Evolutionary conservation across 345 rosid genomes (phyloP).

Genomic region (Brassica cretica): DNA sequence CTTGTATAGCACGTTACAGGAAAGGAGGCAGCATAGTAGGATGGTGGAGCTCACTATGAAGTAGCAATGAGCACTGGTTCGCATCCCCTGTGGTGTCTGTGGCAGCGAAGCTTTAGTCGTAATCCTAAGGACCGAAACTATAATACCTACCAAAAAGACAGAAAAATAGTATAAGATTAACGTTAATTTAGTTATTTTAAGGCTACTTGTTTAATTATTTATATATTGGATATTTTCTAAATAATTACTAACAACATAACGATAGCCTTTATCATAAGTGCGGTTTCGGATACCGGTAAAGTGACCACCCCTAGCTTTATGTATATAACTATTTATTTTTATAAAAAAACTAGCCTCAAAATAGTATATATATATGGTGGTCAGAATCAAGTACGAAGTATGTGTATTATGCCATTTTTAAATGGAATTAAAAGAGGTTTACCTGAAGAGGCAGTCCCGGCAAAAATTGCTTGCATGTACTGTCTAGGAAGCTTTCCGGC

Average conservation of each 20-base stretch:
- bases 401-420: neutral
- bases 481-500: conserved; percentile 85
- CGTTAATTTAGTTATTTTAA: neutral
- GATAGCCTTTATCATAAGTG: neutral
- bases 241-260: neutral
- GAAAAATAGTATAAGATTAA: neutral
- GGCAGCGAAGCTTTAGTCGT: conserved; percentile 83
- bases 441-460: conserved; percentile 98
- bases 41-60: conserved; percentile 66
- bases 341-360: neutral
- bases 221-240: neutral
- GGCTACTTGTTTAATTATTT: neutral
- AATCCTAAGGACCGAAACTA: conserved; percentile 73
- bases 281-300: too few species aligned
- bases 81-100: conserved; percentile 64
- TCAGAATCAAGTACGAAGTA: neutral
- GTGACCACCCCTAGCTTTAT: neutral
- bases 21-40: conserved; percentile 61
- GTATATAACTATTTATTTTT: neutral
- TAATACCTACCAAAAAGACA: conserved; percentile 54
- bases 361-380: neutral
- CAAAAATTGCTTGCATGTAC: conserved; percentile 95
- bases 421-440: neutral
- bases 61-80: conserved; percentile 74
- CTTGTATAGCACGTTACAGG: conserved; percentile 64